phyloP scores from a whole-genome alignment of 148 eudicot species.

The Diospyros lotus region DNA sequence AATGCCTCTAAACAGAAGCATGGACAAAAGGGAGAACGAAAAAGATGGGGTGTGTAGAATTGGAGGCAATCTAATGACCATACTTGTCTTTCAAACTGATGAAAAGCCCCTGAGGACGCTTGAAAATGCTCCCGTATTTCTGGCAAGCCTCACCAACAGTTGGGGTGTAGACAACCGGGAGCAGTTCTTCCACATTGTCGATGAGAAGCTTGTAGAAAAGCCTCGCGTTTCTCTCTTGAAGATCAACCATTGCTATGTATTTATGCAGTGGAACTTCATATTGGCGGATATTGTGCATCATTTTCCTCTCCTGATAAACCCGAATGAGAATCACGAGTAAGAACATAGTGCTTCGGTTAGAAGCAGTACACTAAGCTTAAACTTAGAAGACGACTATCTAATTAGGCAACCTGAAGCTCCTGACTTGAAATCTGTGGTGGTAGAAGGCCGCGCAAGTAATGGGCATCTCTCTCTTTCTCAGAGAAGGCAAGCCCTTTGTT shows the following conservation, averaged over 20 bases:
- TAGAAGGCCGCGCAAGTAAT: slow-evolving; percentile 26
- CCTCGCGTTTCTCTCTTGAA: slow-evolving; percentile 93
- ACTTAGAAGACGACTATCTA: too few species aligned
- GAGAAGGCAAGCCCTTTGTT: slow-evolving; percentile 28
- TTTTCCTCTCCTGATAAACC: slow-evolving; percentile 49
- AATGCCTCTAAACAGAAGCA: background rate
- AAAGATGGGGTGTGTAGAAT: background rate
- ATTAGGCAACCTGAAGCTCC: slow-evolving; percentile 15
- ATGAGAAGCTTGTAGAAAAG: slow-evolving; percentile 88
- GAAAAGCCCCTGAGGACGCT: slow-evolving; percentile 88
- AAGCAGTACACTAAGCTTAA: too few species aligned
- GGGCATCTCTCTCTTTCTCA: slow-evolving; percentile 26
- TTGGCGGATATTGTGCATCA: slow-evolving; percentile 63
- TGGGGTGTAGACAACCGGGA: slow-evolving; percentile 91
- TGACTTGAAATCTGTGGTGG: slow-evolving; percentile 17
- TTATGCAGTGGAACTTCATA: slow-evolving; percentile 78
- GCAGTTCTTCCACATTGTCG: slow-evolving; percentile 89
- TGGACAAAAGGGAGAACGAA: too few species aligned
- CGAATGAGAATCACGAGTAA: background rate
- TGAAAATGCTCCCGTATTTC: slow-evolving; percentile 87
- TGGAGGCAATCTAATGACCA: background rate
- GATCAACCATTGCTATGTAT: slow-evolving; percentile 89
- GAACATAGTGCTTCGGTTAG: too few species aligned
- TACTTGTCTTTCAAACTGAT: slow-evolving; percentile 95
- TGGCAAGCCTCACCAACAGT: slow-evolving; percentile 97